Percentiles rank a stretch among this genome's conserved stretches.
Conservation (phyloP, 306 rosid genomes). For the Sindora glabra region DNA sequence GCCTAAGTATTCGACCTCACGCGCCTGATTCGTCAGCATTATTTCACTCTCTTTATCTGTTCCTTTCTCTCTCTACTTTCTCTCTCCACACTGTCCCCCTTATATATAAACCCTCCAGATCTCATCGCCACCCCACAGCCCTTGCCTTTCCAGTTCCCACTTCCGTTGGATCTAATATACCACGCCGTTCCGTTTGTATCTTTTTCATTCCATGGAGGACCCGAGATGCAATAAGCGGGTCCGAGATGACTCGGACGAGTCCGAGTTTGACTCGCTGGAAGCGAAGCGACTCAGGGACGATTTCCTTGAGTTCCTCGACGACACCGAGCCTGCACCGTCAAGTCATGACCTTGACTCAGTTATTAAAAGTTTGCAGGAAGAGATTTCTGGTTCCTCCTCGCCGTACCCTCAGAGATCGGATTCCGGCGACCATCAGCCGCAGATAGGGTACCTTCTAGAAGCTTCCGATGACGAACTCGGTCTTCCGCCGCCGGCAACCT, state of each 20-base stretch:
- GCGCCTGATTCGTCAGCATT: conserved; percentile 74
- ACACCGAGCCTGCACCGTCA: conserved; percentile 36
- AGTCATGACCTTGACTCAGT: conserved; percentile 67
- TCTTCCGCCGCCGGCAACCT: conserved; percentile 48
- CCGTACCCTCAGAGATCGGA: conserved; percentile 39
- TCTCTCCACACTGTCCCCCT: conserved; percentile 68
- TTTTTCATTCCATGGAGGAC: conserved; percentile 29
- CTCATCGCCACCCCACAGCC: conserved; percentile 19
- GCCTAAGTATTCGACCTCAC: conserved; percentile 56
- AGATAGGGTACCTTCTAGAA: conserved; percentile 62
- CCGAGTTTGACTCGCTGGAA: conserved; percentile 39
- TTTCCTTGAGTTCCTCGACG: conserved; percentile 58
- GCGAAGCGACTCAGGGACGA: conserved; percentile 61
- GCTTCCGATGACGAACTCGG: conserved; percentile 95
- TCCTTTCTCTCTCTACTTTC: conserved; percentile 25
- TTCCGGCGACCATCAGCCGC: conserved; percentile 62
- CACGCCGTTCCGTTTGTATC: too few relatives aligned
- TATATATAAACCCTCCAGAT: conserved; percentile 38
- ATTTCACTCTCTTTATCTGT: conserved; percentile 20
- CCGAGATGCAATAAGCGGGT: conserved; percentile 33
- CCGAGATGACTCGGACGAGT: conserved; percentile 45
- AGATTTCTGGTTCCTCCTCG: conserved; percentile 44
- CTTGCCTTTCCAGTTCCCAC: background rate
- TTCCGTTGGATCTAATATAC: too few relatives aligned
- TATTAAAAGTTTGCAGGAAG: conserved; percentile 71